Conservation (phyloP, 257 asterid genomes). For the Leptodermis oblonga region DNA sequence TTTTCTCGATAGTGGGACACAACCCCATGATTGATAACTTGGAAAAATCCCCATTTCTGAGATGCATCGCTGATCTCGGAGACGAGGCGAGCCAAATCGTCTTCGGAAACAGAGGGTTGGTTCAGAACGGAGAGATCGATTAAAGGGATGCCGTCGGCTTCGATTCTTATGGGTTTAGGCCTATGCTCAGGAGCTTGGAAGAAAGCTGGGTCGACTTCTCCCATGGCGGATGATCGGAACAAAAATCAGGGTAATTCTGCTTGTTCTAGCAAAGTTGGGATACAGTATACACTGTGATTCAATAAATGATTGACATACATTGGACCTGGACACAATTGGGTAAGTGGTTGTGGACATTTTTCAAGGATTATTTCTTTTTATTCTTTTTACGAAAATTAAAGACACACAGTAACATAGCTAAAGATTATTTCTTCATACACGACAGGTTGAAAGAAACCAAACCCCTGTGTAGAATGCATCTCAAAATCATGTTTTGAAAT, state of each 20-base stretch:
- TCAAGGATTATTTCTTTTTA: too few relatives aligned
- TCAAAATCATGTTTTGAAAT: too few relatives aligned
- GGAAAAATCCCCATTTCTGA: conserved; percentile 68
- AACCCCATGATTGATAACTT: conserved; percentile 82
- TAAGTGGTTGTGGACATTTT: too few relatives aligned
- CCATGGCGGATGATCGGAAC: conserved; percentile 32
- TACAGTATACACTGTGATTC: background rate
- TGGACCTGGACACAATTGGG: background rate
- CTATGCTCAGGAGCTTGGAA: conserved; percentile 59
- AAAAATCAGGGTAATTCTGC: background rate
- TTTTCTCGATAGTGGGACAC: conserved; percentile 36
- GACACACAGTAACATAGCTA: too few relatives aligned
- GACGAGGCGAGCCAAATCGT: conserved; percentile 29
- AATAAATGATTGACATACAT: background rate
- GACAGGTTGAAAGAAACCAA: too few relatives aligned
- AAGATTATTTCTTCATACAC: too few relatives aligned
- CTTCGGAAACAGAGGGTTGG: conserved; percentile 10
- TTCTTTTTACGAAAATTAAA: too few relatives aligned
- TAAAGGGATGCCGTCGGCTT: conserved; percentile 56
- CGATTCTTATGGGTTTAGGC: conserved; percentile 35
- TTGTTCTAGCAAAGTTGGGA: background rate
- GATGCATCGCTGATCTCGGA: conserved; percentile 53
- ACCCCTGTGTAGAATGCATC: too few relatives aligned
- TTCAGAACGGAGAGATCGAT: conserved; percentile 54
- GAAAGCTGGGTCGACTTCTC: conserved; percentile 45